These are phyloP conservation scores for Rhizophora apiculata DNA, from an alignment of 345 rosid genomes.

Conservation along the genomic window DNA sequence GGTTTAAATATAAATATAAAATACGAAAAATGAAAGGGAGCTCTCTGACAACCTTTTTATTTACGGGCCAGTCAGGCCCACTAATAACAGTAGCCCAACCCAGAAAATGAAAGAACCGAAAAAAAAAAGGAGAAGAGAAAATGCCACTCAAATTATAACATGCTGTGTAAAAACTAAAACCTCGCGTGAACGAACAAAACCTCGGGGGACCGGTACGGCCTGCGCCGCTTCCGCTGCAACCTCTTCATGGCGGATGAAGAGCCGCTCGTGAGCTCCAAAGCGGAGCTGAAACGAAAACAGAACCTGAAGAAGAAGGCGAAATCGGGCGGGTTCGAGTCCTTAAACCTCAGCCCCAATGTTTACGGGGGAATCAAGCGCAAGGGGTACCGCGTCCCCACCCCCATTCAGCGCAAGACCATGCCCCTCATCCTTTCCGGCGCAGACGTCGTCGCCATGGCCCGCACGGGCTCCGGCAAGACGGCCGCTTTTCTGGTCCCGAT, in stretches of 20 bases:
- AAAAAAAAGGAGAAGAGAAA: no score
- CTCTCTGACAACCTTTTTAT: no score
- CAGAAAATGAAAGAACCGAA: no score
- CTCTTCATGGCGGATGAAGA: conserved; percentile 1
- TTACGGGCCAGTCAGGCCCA: no score
- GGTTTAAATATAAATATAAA: background rate
- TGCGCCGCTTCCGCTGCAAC: background rate
- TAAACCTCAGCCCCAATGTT: conserved; percentile 66
- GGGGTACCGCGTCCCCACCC: conserved; percentile 92
- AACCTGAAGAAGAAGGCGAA: conserved; percentile 76
- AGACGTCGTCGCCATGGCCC: conserved; percentile 97
- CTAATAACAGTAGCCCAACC: no score
- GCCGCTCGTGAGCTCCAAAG: conserved; percentile 62
- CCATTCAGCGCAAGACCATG: conserved; percentile 96
- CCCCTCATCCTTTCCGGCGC: conserved; percentile 87
- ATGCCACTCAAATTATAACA: no score
- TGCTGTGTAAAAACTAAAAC: no score
- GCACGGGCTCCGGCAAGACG: conserved; percentile 97
- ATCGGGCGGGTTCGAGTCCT: conserved; percentile 95
- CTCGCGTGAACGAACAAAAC: no score
- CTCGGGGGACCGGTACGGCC: no score
- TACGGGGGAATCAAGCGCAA: conserved; percentile 75
- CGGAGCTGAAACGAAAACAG: conserved; percentile 69
- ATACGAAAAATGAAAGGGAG: no score
- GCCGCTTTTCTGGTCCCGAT: conserved; percentile 92